Percentiles rank a stretch among this genome's conserved stretches.
Conservation (phyloP, 2,329 filamentous ascomycete species). For the Parasarocladium wereldwijsianum region DNA sequence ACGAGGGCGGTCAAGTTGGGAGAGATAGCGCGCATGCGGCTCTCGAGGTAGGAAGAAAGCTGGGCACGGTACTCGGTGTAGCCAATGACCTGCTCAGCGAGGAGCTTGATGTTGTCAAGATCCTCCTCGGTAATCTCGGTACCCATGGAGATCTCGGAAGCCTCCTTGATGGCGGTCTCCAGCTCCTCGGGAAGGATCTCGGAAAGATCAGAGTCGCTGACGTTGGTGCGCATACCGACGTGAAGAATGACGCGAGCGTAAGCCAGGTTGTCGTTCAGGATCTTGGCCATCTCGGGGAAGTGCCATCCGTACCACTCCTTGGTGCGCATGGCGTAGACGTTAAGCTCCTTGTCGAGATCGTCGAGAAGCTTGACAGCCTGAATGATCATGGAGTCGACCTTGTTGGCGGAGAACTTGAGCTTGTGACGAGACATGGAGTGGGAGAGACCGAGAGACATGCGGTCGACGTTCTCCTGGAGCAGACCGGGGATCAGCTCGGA, state of each 20-base stretch:
- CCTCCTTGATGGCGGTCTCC: constrained; percentile 78
- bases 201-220: constrained; percentile 61
- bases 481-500: constrained; percentile 83
- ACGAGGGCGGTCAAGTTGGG: constrained; percentile 90
- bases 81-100: constrained; percentile 85
- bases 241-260: constrained; percentile 79
- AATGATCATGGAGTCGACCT: constrained; percentile 99
- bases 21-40: constrained; percentile 91
- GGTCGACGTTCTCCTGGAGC: constrained; percentile 70
- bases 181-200: constrained; percentile 94
- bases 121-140: constrained; percentile 91
- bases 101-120: constrained; percentile 77
- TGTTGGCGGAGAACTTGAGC: constrained; percentile 96
- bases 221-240: constrained; percentile 79
- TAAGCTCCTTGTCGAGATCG: constrained; percentile 96
- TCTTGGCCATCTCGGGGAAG: constrained; percentile 95
- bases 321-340: constrained; percentile 96
- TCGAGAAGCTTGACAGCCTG: constrained; percentile 90
- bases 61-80: constrained; percentile 84
- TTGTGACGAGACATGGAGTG: constrained; percentile 96
- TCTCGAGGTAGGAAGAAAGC: constrained; percentile 76
- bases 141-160: constrained; percentile 95
- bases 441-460: constrained; percentile 90
- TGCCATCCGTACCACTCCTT: constrained; percentile 99
- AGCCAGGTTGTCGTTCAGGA: constrained; percentile 91